Base-by-base conservation (phyloP, 805 yeast genomes). In the Saccharomycopsis oosterbeekiorum region DNA sequence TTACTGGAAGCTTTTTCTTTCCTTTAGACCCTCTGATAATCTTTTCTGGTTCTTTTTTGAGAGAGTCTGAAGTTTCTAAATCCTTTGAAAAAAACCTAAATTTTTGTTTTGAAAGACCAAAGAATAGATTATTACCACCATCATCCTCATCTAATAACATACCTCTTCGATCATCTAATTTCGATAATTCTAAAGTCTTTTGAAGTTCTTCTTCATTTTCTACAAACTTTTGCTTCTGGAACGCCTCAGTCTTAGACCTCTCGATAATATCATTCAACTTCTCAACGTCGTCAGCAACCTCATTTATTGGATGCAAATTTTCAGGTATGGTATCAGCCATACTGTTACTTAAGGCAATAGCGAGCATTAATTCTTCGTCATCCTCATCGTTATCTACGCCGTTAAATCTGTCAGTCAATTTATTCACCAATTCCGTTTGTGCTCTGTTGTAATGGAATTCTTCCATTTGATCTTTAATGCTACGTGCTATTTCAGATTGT, bases 291-390 rank as follows among this genome's bases (percentile, higher is more conserved):
- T 43, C 39, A 15, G 34, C 21, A 10, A 21, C 43, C 11, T 36
- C 21, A 39, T 21, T n/a, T 5, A 14, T 14, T 40, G 29, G 26
- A 9, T 29, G 53, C 26, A 29, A 12, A 36, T 47, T 57, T 15
- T 47, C 21, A 12, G 19, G n/a, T 26, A 37, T 15, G 8, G 24
- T 36, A n/a, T 41, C 43, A 8, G 41, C 14, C 15, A 51, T 9
- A 41, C 64, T 62, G 39, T 60, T 61, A 56, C 62, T 64, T 43
- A 63, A 37, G 5, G 65, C 63, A 11, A 64, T 34, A 11, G 66
- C 66, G 6, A 64, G 21, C 57, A 43, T 43, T 50, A 64, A 29
- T 37, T 60, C 60, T 50, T 64, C 66, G 9, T 64, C 62, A 12
- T 62, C 62, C 5, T 36, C 56, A 37, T 59, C 56, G 34, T 59